Conservation (phyloP, 2,329 filamentous ascomycete genomes). For the Hansfordia pulvinata region DNA sequence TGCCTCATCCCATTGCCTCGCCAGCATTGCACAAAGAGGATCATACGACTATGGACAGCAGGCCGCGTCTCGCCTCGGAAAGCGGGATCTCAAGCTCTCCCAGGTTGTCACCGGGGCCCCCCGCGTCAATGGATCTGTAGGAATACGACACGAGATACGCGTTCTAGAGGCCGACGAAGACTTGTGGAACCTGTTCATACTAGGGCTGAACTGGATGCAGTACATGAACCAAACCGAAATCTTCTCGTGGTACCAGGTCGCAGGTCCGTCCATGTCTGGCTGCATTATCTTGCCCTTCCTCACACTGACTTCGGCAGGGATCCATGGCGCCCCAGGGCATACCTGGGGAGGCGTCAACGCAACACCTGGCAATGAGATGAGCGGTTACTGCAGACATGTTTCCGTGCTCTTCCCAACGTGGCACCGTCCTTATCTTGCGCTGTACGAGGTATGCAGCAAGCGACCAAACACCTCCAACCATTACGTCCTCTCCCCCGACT, state of each 20-base stretch:
- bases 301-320: slow-evolving; percentile 33
- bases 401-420: slow-evolving; percentile 67
- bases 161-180: slow-evolving; percentile 49
- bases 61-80: slow-evolving; percentile 20
- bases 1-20: no score
- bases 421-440: slow-evolving; percentile 68
- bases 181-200: slow-evolving; percentile 63
- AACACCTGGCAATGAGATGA: slow-evolving; percentile 33
- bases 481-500: background rate
- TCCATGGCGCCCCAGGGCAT: slow-evolving; percentile 62
- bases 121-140: slow-evolving; percentile 23
- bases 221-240: slow-evolving; percentile 45
- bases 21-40: slow-evolving; percentile 4
- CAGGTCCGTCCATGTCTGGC: slow-evolving; percentile 36
- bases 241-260: slow-evolving; percentile 67
- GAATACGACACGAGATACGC: slow-evolving; percentile 51
- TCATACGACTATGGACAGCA: slow-evolving; percentile 39
- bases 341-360: slow-evolving; percentile 38
- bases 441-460: slow-evolving; percentile 44
- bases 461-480: background rate
- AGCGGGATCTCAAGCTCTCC: slow-evolving; percentile 20
- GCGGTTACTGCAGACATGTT: slow-evolving; percentile 66
- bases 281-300: slow-evolving; percentile 1
- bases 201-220: slow-evolving; percentile 62
- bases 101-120: slow-evolving; percentile 28